Percentiles rank a stretch among this genome's conserved stretches.
Evolutionary conservation across 805 yeast genomes (phyloP).

Genomic region (Metschnikowia proteae): DNA sequence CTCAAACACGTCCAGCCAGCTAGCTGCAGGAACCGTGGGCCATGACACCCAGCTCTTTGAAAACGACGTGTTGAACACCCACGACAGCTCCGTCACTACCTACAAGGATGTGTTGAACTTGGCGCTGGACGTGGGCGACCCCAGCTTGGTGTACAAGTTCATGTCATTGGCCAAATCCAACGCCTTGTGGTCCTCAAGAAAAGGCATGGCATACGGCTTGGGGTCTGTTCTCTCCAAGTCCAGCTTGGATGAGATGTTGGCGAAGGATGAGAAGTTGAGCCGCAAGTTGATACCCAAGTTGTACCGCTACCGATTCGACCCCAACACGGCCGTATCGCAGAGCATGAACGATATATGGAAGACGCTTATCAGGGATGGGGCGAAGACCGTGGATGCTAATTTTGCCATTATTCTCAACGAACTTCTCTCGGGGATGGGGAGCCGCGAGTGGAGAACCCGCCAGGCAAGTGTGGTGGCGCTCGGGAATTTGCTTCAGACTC

Average conservation of each 20-base stretch:
- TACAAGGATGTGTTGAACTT: slow-evolving; percentile 83
- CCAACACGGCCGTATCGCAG: slow-evolving; percentile 64
- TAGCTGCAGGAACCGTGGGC: slow-evolving; percentile 64
- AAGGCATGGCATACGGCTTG: slow-evolving; percentile 91
- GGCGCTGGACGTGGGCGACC: slow-evolving; percentile 95
- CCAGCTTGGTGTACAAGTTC: slow-evolving; percentile 87
- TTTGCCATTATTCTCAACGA: slow-evolving; percentile 61
- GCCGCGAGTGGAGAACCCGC: slow-evolving; percentile 88
- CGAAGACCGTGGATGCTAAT: slow-evolving; percentile 49
- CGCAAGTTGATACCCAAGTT: slow-evolving; percentile 72
- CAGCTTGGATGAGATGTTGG: slow-evolving; percentile 59
- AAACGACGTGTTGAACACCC: slow-evolving; percentile 72
- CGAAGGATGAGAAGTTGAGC: slow-evolving; percentile 52
- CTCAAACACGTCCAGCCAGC: slow-evolving; percentile 42
- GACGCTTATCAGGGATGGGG: slow-evolving; percentile 57
- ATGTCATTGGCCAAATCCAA: slow-evolving; percentile 89
- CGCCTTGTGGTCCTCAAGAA: slow-evolving; percentile 86
- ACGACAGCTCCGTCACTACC: slow-evolving; percentile 83
- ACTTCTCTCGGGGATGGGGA: slow-evolving; percentile 63
- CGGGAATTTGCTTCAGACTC: slow-evolving; percentile 63
- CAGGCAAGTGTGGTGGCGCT: slow-evolving; percentile 80
- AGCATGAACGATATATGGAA: slow-evolving; percentile 92
- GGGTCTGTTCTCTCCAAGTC: slow-evolving; percentile 81
- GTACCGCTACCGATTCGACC: slow-evolving; percentile 82
- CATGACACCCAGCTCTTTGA: slow-evolving; percentile 83